Evolutionary conservation across 139 green algal genomes (phyloP).

Genomic region (Closterium sp.): DNA sequence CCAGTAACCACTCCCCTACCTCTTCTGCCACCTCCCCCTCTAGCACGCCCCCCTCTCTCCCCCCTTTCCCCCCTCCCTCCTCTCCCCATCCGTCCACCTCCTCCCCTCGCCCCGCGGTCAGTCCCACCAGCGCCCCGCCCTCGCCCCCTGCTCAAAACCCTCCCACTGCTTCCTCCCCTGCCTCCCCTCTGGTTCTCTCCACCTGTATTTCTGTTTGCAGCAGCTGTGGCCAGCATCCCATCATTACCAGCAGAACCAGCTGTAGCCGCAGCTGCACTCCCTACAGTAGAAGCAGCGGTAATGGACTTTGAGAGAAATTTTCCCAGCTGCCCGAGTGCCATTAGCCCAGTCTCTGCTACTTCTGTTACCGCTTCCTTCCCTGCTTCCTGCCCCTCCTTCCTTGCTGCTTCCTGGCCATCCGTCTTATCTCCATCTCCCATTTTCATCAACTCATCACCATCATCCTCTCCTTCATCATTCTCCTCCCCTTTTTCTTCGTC

Average conservation of each 20-base stretch:
- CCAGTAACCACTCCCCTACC: too few species aligned
- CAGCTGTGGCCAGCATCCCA: background rate
- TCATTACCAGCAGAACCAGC: background rate
- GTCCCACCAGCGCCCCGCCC: background rate
- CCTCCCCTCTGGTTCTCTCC: background rate
- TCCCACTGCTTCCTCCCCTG: background rate
- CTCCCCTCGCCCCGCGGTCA: background rate
- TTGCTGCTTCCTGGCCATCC: background rate
- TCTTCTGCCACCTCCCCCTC: too few species aligned
- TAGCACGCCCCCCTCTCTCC: background rate
- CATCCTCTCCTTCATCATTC: background rate
- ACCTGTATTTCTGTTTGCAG: background rate
- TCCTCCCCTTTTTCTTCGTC: background rate
- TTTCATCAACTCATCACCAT: background rate
- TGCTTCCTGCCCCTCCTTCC: background rate
- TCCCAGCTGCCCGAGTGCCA: background rate
- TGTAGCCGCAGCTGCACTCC: too few species aligned
- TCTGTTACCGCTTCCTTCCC: background rate
- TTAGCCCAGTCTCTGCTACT: background rate
- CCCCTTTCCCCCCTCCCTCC: too few species aligned
- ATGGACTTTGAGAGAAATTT: too few species aligned
- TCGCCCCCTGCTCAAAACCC: background rate
- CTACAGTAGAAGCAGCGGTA: background rate
- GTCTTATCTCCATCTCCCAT: background rate
- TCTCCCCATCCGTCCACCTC: background rate